These are phyloP conservation scores for Phytophthora tubulina DNA, from an alignment of 352 stramenopile genomes.

Conservation along the genomic window DNA sequence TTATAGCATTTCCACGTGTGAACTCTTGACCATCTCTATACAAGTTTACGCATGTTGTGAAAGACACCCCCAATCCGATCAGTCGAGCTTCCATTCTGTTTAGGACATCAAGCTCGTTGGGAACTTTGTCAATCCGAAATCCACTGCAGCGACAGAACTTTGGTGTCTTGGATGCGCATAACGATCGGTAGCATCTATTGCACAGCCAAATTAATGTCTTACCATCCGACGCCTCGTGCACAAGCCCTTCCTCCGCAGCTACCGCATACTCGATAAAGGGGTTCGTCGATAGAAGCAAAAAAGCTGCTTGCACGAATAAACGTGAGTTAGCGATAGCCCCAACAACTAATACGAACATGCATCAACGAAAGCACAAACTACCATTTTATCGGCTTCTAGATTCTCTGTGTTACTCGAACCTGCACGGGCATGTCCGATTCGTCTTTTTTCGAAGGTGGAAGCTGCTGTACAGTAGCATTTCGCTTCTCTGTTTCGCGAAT, in stretches of 20 bases:
- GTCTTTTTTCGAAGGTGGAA: too few species aligned
- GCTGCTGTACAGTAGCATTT: too few species aligned
- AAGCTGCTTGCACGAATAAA: neutral
- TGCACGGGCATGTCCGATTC: too few species aligned
- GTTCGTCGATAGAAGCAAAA: neutral
- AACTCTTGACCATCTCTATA: conserved; percentile 4
- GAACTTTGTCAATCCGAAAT: neutral
- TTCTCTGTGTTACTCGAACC: too few species aligned
- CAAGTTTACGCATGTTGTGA: conserved; percentile 1
- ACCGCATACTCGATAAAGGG: neutral
- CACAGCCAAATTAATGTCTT: neutral
- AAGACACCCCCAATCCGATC: neutral
- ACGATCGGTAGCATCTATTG: neutral
- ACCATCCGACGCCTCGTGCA: neutral
- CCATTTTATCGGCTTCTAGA: too few species aligned
- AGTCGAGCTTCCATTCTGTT: neutral
- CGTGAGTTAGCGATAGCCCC: too few species aligned
- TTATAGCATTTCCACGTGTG: neutral
- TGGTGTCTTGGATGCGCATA: neutral
- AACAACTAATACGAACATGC: too few species aligned
- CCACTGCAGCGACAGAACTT: neutral
- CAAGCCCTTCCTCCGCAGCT: neutral
- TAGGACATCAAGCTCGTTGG: neutral
- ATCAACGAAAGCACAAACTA: too few species aligned
- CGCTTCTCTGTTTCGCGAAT: too few species aligned